Conservation (phyloP, 257 asterid species). For the Nicotiana undulata region DNA sequence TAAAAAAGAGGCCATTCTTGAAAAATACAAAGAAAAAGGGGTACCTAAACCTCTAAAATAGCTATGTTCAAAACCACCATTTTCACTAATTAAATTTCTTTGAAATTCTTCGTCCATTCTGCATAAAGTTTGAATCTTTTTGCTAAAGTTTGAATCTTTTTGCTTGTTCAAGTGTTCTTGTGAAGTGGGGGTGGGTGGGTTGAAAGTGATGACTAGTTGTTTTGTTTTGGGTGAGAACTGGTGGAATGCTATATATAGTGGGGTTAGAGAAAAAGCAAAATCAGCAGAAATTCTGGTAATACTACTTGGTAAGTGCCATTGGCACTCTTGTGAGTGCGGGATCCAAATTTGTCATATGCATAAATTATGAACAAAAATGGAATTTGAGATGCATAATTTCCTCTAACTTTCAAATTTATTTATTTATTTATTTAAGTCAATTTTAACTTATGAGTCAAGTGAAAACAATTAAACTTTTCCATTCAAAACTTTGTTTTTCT, state of each 20-base stretch:
- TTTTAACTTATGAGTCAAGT: not conserved
- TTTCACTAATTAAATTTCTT: not conserved
- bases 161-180: not conserved
- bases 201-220: not conserved
- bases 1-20: conserved; percentile 20
- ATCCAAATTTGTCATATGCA: conserved; percentile 3
- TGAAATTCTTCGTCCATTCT: not conserved
- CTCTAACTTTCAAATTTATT: not conserved
- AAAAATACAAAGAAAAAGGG: conserved; percentile 21
- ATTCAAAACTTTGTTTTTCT: not conserved
- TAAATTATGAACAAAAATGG: not conserved
- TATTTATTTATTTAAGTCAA: not conserved
- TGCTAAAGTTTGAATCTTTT: not conserved
- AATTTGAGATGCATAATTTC: not conserved
- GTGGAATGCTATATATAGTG: not conserved
- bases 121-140: not conserved
- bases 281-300: not conserved
- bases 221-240: not conserved
- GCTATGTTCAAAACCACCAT: not conserved
- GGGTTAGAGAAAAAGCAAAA: not conserved
- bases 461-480: not conserved
- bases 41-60: conserved; percentile 14
- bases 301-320: not conserved
- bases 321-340: not conserved
- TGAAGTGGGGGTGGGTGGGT: not conserved